A percentile compares a stretch with the other conserved stretches of the same genome.
phyloP scores from a whole-genome alignment of 2,329 filamentous ascomycete genomes.

The Dactylonectria estremocensis region DNA sequence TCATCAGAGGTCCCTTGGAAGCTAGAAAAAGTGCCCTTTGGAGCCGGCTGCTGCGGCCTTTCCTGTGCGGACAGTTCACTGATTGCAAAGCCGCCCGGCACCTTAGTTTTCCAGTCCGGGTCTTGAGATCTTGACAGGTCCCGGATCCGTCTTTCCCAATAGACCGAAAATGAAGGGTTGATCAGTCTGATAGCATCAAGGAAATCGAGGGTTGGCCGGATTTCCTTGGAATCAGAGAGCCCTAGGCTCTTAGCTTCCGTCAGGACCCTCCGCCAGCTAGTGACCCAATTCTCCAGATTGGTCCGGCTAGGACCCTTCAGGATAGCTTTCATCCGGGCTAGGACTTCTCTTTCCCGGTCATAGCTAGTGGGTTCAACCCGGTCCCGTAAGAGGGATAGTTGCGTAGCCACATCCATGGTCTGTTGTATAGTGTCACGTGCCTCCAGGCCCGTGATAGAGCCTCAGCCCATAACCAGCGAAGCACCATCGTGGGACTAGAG shows the following conservation, averaged over 20 bases:
- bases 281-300: neutral
- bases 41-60: neutral
- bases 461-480: too few relatives aligned
- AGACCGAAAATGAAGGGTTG: neutral
- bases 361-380: neutral
- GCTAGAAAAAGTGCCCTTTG: neutral
- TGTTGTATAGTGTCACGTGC: constrained; percentile 1
- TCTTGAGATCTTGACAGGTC: too few relatives aligned
- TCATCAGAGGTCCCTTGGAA: neutral
- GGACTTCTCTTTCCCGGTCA: constrained; percentile 2
- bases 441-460: too few relatives aligned
- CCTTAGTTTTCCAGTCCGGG: neutral
- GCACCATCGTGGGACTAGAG: too few relatives aligned
- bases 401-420: neutral
- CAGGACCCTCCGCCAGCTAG: constrained; percentile 3
- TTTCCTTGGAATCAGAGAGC: constrained; percentile 1
- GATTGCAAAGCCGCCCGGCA: constrained; percentile 7
- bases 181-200: constrained; percentile 5
- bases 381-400: constrained; percentile 1
- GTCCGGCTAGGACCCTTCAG: neutral
- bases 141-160: too few relatives aligned
- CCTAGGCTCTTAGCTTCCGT: neutral
- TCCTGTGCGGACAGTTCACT: constrained; percentile 6
- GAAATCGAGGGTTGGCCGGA: constrained; percentile 9
- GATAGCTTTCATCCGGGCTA: constrained; percentile 5